Evolutionary conservation across 2,329 filamentous ascomycete species (phyloP).

Genomic region (Nectriaceae sp.): DNA sequence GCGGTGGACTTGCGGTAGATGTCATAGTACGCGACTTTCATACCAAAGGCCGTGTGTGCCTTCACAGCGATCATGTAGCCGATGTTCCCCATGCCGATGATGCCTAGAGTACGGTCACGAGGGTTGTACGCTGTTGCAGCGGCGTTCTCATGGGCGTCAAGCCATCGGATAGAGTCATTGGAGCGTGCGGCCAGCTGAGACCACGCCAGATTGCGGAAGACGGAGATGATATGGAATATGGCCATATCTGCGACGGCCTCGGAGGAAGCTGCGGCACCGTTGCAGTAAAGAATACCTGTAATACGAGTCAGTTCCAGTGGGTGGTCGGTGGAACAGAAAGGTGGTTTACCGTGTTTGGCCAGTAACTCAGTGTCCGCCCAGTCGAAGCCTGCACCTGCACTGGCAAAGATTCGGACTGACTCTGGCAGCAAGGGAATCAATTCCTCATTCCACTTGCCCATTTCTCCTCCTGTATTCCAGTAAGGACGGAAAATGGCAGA

Average conservation of each 20-base stretch:
- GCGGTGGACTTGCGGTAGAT: neutral
- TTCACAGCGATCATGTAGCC: constrained; percentile 57
- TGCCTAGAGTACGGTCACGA: constrained; percentile 52
- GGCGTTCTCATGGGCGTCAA: constrained; percentile 55
- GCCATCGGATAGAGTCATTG: constrained; percentile 44
- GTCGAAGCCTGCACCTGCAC: constrained; percentile 64
- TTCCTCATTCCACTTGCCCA: constrained; percentile 64
- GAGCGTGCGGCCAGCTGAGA: constrained; percentile 51
- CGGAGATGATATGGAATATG: constrained; percentile 59
- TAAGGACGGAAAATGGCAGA: constrained; percentile 56
- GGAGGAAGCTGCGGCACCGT: constrained; percentile 59
- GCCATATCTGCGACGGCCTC: constrained; percentile 64
- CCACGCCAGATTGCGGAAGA: constrained; percentile 61
- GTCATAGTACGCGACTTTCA: constrained; percentile 47
- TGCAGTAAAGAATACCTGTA: constrained; percentile 60
- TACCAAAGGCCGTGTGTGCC: constrained; percentile 53
- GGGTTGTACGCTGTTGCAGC: constrained; percentile 59
- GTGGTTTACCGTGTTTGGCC: too few relatives aligned
- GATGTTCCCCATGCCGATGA: constrained; percentile 62
- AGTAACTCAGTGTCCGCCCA: constrained; percentile 56
- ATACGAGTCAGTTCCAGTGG: too few relatives aligned
- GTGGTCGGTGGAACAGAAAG: too few relatives aligned
- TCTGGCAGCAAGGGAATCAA: constrained; percentile 56
- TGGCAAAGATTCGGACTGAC: constrained; percentile 58
- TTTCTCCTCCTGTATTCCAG: constrained; percentile 66